Evolutionary conservation across 1,284 basidiomycete species (phyloP).

Genomic region (Cutaneotrichosporon sp.): DNA sequence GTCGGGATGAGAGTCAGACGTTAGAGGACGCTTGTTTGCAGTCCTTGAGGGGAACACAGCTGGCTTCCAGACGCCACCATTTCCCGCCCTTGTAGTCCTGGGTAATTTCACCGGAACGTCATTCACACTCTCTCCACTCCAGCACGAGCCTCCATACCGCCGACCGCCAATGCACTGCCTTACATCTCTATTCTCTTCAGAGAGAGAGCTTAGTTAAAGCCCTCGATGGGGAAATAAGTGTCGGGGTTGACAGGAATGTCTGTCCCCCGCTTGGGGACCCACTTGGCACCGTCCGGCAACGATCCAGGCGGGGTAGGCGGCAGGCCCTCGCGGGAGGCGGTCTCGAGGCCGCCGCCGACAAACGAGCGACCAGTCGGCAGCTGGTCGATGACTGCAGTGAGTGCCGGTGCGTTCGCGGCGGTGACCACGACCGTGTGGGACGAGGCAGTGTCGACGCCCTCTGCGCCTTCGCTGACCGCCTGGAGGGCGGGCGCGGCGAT

Average conservation of each 20-base stretch:
- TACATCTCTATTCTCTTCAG: slow-evolving; percentile 2
- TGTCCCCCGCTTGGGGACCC: slow-evolving; percentile 66
- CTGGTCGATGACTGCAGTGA: slow-evolving; percentile 64
- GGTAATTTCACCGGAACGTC: not conserved
- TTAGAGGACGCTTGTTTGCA: too few species aligned
- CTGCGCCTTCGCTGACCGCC: slow-evolving; percentile 69
- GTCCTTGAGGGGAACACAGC: too few species aligned
- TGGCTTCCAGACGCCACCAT: too few species aligned
- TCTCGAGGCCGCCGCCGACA: slow-evolving; percentile 62
- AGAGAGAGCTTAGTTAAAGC: not conserved
- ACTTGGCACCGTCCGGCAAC: slow-evolving; percentile 57
- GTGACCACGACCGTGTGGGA: slow-evolving; percentile 34
- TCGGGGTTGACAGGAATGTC: slow-evolving; percentile 73
- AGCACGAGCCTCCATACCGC: not conserved
- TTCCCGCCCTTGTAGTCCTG: too few species aligned
- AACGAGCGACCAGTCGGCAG: slow-evolving; percentile 62
- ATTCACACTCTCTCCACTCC: not conserved
- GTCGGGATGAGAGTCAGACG: too few species aligned
- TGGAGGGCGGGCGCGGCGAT: slow-evolving; percentile 76
- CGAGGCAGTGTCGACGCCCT: slow-evolving; percentile 51
- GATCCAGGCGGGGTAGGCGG: slow-evolving; percentile 66
- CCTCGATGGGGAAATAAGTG: slow-evolving; percentile 73
- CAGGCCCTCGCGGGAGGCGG: slow-evolving; percentile 56
- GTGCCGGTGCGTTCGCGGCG: slow-evolving; percentile 55
- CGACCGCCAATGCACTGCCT: not conserved